Percentiles rank a stretch among this genome's conserved stretches.
These are phyloP conservation scores for Neopestalotiopsis sp. DNA, from an alignment of 2,329 filamentous ascomycete species.

Conservation along the genomic window DNA sequence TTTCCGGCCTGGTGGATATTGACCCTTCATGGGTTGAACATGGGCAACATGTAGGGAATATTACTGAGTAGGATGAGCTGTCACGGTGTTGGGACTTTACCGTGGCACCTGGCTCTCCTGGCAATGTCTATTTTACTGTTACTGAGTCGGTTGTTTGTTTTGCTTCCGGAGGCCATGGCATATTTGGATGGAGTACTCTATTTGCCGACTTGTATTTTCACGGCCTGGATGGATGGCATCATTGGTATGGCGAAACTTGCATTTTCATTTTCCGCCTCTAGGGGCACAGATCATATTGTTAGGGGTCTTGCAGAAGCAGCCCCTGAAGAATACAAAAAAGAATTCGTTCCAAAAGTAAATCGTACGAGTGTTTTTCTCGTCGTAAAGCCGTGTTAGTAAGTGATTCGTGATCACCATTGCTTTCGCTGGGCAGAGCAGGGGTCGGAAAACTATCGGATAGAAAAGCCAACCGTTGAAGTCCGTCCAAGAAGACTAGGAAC, in stretches of 20 bases:
- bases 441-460: not conserved
- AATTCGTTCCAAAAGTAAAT: too few relatives aligned
- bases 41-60: too few relatives aligned
- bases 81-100: not conserved
- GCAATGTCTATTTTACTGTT: not conserved
- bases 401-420: too few relatives aligned
- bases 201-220: not conserved
- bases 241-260: not conserved
- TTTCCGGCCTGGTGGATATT: too few relatives aligned
- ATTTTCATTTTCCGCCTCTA: not conserved
- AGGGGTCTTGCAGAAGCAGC: not conserved
- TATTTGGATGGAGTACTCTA: not conserved
- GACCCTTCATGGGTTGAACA: too few relatives aligned
- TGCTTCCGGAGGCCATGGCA: not conserved
- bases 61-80: not conserved
- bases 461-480: not conserved
- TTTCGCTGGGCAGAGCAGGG: not conserved
- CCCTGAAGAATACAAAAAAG: not conserved
- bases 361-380: too few relatives aligned
- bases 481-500: not conserved
- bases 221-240: not conserved
- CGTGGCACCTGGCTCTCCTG: not conserved
- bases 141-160: not conserved
- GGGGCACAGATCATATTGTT: conserved; percentile 1
- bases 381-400: too few relatives aligned